Evolutionary conservation across 2,329 filamentous ascomycete species (phyloP), one percentile per base, ranked within the genome.

Genomic region (Grosmannia clavigera): DNA sequence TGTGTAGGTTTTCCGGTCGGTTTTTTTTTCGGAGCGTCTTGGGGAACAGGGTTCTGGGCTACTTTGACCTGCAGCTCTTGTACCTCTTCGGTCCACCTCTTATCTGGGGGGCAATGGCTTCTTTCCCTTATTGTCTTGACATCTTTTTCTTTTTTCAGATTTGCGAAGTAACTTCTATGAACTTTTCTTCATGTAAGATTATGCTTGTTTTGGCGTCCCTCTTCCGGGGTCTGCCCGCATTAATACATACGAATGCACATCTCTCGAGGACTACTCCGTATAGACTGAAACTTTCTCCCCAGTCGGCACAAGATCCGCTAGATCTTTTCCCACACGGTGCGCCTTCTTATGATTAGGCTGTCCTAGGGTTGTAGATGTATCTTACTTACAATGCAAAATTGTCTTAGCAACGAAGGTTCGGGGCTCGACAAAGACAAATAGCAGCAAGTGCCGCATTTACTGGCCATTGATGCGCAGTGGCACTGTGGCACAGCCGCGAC

Each of bases 1-100:
- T 38, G 68, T 75, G 33, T 63, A 35, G 56, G 19, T 35, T 55
- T 38, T 19, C 25, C 11, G 14, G 51, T n/a, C 19, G 19, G 29
- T 14, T 31, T 31, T n/a, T n/a, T 52, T 31, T n/a, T 12, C 14
- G 50, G 50, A 31, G 14, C 12, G 27, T 31, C 31, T 31, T 27
- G 50, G 27, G 48, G 7, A 51, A 51, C 48, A 27, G 16, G 48
- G 25, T 12, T 29, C 33, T 27, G 25, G 25, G 4, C 33, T 52
- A 9, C 50, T 9, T 31, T 31, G 27, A 29, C n/a, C 27, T 52
- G 12, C 22, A 27, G 48, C 25, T 35, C 14, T 31, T 53, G 27
- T 12, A 25, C 22, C n/a, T 25, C n/a, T 22, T 25, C 46, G 22
- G n/a, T 29, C 50, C 11, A 19, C 27, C 9, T 53, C n/a, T 50